Evolutionary conservation across 148 eudicot genomes (phyloP).

Genomic region (Cornus controversa): DNA sequence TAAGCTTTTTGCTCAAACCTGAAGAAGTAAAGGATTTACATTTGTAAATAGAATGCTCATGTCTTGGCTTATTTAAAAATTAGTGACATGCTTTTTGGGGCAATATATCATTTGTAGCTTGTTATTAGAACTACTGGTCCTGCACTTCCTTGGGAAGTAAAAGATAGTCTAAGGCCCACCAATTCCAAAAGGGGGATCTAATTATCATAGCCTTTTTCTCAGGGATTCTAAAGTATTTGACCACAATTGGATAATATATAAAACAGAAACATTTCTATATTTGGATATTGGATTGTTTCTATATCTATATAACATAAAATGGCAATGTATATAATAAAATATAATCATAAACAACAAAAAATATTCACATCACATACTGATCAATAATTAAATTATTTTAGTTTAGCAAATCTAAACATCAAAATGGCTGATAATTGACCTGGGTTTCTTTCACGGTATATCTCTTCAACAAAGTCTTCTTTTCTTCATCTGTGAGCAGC

Average conservation of each 20-base stretch:
- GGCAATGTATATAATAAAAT: neutral
- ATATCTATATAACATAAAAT: too few relatives aligned
- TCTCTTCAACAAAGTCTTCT: constrained; percentile 77
- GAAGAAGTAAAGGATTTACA: neutral
- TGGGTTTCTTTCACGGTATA: constrained; percentile 94
- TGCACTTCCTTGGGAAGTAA: neutral
- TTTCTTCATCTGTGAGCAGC: constrained; percentile 71
- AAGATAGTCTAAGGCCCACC: too few relatives aligned
- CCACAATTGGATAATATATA: too few relatives aligned
- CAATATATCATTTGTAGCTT: too few relatives aligned
- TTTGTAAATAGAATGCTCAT: neutral
- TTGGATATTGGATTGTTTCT: neutral
- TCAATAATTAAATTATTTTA: neutral
- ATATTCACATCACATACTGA: neutral
- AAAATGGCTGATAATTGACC: constrained; percentile 39
- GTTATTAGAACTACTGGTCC: neutral
- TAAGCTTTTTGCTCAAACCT: neutral
- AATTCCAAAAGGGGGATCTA: neutral
- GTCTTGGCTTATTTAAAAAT: too few relatives aligned
- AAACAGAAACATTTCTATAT: neutral
- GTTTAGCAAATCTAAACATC: neutral
- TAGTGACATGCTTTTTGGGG: too few relatives aligned
- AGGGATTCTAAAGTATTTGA: too few relatives aligned
- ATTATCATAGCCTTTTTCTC: neutral
- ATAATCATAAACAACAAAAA: neutral